Conservation (phyloP, 352 stramenopile species). For the Phytophthora sp. region DNA sequence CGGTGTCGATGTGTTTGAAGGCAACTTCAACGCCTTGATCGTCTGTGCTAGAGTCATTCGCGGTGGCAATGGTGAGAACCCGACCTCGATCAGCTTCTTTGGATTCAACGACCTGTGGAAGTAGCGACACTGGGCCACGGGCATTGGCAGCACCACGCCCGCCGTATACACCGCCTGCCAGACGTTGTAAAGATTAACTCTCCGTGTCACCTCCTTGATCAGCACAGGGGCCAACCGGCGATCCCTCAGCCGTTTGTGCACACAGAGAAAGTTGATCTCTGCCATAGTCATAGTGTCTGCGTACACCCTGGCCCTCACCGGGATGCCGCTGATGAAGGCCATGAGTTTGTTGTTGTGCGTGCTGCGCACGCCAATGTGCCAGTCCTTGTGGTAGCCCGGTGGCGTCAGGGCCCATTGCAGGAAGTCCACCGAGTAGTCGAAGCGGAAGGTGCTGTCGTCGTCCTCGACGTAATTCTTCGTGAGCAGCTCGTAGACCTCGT, state of each 20-base stretch:
- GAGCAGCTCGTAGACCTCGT: constrained; percentile 97
- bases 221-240: constrained; percentile 97
- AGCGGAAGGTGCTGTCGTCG: constrained; percentile 97
- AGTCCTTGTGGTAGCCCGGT: constrained; percentile 92
- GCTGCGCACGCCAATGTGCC: constrained; percentile 96
- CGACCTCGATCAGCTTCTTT: constrained; percentile 98
- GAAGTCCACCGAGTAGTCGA: constrained; percentile 89
- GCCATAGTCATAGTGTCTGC: constrained; percentile 65
- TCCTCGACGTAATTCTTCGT: constrained; percentile 99
- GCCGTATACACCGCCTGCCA: constrained; percentile 99
- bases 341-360: constrained; percentile 94
- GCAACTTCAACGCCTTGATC: constrained; percentile 91
- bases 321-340: constrained; percentile 97
- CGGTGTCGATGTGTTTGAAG: constrained; percentile 33
- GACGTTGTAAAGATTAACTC: constrained; percentile 94
- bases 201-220: constrained; percentile 99
- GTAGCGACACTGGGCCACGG: constrained; percentile 95
- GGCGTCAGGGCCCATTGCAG: constrained; percentile 93
- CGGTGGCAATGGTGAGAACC: constrained; percentile 93
- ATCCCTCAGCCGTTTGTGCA: constrained; percentile 98
- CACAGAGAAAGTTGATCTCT: constrained; percentile 99
- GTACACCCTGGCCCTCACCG: constrained; percentile 82
- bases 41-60: constrained; percentile 96
- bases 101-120: constrained; percentile 98
- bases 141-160: constrained; percentile 96